phyloP scores from a whole-genome alignment of 75 land plant species.

The Pseudotsuga menziesii region DNA sequence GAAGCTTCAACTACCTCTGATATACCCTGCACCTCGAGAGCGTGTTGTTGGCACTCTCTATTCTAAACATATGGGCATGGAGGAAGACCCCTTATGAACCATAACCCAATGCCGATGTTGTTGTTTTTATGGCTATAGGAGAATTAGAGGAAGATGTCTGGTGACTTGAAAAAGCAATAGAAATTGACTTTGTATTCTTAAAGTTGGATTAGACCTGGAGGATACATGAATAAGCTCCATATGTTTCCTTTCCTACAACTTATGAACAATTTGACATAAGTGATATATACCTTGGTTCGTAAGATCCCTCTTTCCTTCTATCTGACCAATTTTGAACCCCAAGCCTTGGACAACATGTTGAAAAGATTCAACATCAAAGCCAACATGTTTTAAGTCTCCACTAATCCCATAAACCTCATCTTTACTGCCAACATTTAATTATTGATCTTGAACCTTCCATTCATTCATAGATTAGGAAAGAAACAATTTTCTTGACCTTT shows the following conservation, averaged over 20 bases:
- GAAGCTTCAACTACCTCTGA: background rate
- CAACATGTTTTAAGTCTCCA: conserved; percentile 23
- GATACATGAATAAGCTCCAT: no score
- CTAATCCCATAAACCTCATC: conserved; percentile 37
- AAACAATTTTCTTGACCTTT: no score
- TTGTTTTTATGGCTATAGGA: background rate
- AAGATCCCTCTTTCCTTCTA: no score
- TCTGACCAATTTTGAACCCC: conserved; percentile 32
- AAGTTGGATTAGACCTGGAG: no score
- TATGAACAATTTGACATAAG: no score
- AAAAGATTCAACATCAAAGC: conserved; percentile 36
- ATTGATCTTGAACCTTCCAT: no score
- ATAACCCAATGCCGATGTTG: background rate
- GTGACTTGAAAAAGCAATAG: no score
- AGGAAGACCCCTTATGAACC: conserved; percentile 8
- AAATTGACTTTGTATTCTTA: no score
- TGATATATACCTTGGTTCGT: no score
- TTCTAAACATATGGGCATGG: background rate
- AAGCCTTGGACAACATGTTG: conserved; percentile 41
- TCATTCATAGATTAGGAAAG: no score
- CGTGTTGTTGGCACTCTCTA: background rate
- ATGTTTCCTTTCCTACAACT: no score
- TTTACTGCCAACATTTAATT: conserved; percentile 26
- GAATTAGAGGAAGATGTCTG: conserved; percentile 6
- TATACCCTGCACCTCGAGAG: conserved; percentile 11